Conservation (phyloP, 2,329 filamentous ascomycete species). For the Tolypocladium paradoxum region DNA sequence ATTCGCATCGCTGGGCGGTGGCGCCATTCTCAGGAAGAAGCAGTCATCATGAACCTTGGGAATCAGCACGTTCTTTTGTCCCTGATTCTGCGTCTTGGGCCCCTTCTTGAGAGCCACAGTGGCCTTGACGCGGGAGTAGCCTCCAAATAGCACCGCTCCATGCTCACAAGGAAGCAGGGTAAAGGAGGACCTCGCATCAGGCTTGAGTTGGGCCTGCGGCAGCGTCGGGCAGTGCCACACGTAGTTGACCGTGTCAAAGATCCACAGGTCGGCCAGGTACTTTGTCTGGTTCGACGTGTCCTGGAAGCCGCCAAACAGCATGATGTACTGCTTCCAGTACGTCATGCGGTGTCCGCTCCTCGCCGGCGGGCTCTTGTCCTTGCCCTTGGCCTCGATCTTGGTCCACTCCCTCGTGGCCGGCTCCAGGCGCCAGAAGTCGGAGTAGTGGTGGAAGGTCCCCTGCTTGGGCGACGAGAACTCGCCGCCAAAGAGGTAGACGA, state of each 20-base stretch:
- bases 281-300: conserved; percentile 92
- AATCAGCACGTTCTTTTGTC: conserved; percentile 64
- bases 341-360: conserved; percentile 93
- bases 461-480: conserved; percentile 97
- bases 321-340: conserved; percentile 91
- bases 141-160: conserved; percentile 83
- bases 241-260: conserved; percentile 85
- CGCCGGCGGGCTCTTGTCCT: conserved; percentile 70
- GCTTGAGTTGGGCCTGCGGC: conserved; percentile 71
- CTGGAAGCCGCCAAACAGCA: conserved; percentile 94
- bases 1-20: conserved; percentile 56
- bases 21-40: conserved; percentile 78
- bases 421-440: conserved; percentile 93
- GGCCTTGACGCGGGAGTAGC: conserved; percentile 84
- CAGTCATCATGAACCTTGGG: conserved; percentile 91
- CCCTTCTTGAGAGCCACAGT: conserved; percentile 47
- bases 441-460: conserved; percentile 98
- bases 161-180: conserved; percentile 83
- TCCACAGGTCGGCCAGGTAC: conserved; percentile 87
- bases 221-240: conserved; percentile 71
- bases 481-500: conserved; percentile 87
- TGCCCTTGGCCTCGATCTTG: conserved; percentile 68
- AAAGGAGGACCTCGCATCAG: conserved; percentile 84
- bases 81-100: conserved; percentile 47
- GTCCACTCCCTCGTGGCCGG: conserved; percentile 80